Evolutionary conservation across 345 rosid species (phyloP).

Genomic region (Lepidium didymum): DNA sequence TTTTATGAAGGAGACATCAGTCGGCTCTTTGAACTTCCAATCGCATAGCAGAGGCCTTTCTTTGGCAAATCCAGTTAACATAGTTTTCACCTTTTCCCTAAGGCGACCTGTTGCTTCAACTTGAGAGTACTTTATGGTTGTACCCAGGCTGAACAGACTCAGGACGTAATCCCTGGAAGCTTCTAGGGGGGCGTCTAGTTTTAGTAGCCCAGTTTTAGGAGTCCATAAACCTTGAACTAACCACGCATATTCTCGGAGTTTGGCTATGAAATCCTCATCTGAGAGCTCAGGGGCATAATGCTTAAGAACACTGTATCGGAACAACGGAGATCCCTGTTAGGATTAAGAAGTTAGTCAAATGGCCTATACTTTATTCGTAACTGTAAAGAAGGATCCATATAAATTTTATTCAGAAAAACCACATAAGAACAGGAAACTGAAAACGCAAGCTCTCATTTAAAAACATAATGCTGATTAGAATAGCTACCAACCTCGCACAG

Average conservation of each 20-base stretch:
- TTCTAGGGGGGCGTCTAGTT: conserved; percentile 19
- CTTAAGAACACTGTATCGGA: conserved; percentile 56
- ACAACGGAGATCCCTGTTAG: conserved; percentile 48
- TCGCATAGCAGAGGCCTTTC: conserved; percentile 19
- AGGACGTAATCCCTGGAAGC: conserved; percentile 52
- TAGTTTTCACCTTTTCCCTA: not conserved
- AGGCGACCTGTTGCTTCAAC: conserved; percentile 10
- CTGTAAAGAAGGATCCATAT: not conserved
- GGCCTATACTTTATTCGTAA: not conserved
- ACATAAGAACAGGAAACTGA: not conserved
- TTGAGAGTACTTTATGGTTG: conserved; percentile 14
- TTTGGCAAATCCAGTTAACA: conserved; percentile 9
- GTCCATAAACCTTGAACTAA: conserved; percentile 91
- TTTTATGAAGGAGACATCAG: conserved; percentile 26
- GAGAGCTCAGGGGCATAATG: conserved; percentile 49
- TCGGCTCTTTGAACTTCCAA: conserved; percentile 30
- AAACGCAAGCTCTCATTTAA: not conserved
- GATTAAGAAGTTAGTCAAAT: conserved; percentile 15
- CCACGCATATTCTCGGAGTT: conserved; percentile 49
- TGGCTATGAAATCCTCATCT: conserved; percentile 41
- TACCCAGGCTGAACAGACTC: conserved; percentile 31
- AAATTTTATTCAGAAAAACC: not conserved
- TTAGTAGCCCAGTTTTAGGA: conserved; percentile 45
- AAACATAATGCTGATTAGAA: conserved; percentile 1
- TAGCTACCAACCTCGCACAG: conserved; percentile 60